These are phyloP conservation scores for Dioscorea dumetorum DNA, from an alignment of 106 monocot species.

Conservation along the genomic window DNA sequence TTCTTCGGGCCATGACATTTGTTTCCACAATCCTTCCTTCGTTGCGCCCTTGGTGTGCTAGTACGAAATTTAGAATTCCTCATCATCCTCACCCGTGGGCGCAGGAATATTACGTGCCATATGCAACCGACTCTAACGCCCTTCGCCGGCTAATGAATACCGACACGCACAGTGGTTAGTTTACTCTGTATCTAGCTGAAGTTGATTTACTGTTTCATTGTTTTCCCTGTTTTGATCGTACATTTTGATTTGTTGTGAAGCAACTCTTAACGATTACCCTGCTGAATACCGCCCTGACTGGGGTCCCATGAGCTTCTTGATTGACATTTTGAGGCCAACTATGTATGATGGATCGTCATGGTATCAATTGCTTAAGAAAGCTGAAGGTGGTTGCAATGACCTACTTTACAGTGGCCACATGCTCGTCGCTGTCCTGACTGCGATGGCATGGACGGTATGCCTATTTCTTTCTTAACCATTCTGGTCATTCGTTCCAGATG, in stretches of 20 bases:
- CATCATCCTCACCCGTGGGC: constrained; percentile 95
- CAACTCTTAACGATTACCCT: constrained; percentile 50
- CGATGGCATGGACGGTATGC: constrained; percentile 97
- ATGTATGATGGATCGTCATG: constrained; percentile 64
- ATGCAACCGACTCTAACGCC: constrained; percentile 54
- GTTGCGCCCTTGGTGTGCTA: constrained; percentile 84
- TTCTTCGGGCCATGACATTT: constrained; percentile 80
- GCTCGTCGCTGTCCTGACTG: constrained; percentile 91
- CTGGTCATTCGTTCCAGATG: too few relatives aligned
- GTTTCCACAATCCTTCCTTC: constrained; percentile 95
- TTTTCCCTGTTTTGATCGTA: neutral
- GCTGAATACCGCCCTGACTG: constrained; percentile 72
- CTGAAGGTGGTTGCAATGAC: constrained; percentile 95
- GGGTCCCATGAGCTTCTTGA: constrained; percentile 88
- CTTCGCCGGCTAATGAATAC: constrained; percentile 56
- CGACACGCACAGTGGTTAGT: constrained; percentile 64
- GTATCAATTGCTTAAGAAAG: constrained; percentile 81
- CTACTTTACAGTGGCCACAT: constrained; percentile 96
- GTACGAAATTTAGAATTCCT: constrained; percentile 51
- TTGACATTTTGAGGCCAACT: constrained; percentile 63
- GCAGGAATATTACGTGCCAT: constrained; percentile 87
- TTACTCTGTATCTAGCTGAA: neutral
- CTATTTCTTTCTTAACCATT: too few relatives aligned
- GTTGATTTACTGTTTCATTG: neutral
- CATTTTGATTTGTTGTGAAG: constrained; percentile 19